Evolutionary conservation across 2,329 filamentous ascomycete genomes (phyloP), one percentile per base, ranked within the genome.

Genomic region (Escovopsis weberi): DNA sequence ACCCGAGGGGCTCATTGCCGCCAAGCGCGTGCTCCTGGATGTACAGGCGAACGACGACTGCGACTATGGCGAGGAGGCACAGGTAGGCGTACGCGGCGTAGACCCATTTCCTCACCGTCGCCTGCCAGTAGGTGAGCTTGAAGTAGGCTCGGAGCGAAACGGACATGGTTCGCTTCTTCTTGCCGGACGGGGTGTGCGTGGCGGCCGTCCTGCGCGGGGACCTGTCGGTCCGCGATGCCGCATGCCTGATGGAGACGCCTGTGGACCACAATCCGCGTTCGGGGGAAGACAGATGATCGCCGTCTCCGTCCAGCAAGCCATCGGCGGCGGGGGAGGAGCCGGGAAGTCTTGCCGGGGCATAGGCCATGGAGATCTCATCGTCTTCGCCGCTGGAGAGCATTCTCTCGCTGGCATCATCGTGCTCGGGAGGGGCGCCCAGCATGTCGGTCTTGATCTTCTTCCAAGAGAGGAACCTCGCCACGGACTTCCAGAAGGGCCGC

Each of bases 1-100:
- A 98, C 2, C 89, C 85, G 37, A 98, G 75, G 0, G 91, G 87
- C 52, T 98, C 91, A 41, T 78, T 66, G 12, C 76, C 78, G 32
- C 71, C 55, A 2, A 98, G 68, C 12, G 86, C 87, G 47, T 74
- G 68, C 37, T 64, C 62, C 34, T 72, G 64, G 40, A 96, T 76
- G 50, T 85, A 82, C 2, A 68, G 67, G 42, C 87, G 75, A 26
- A 96, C 72, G 0, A 79, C 82, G 3, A 78, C 61, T 4, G 94
- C 61, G 41, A 93, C 75, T 30, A 85, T 74, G 1, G 66, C 53
- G 8, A 80, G 41, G 7, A 93, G 75, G 39, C 76, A 72, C 1
- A 68, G 45, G 58, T 95, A 95, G 15, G 87, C 78, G 54, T 85
- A 91, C 0, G 66, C 59, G 2, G 91, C 86, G 56, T 95, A 96